Evolutionary conservation across 2,329 filamentous ascomycete genomes (phyloP), one percentile per base, ranked within the genome.

Genomic region (Arthrobotrys entomopaga): DNA sequence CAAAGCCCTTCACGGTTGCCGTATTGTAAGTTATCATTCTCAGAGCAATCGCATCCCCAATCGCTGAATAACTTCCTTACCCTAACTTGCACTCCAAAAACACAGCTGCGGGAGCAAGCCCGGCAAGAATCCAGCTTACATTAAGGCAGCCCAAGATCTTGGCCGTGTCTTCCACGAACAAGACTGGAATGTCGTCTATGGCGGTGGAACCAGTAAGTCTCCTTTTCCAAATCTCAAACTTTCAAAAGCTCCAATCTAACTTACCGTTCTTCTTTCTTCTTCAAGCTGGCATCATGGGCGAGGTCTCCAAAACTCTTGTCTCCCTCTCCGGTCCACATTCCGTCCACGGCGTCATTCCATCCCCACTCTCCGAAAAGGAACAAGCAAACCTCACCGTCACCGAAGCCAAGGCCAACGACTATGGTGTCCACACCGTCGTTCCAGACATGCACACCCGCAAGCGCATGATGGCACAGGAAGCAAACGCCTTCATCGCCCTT

Each of bases 401-500:
- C 71, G 85, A 88, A 80, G 79, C 82, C 3, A 82, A 88, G 3
- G 50, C 58, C 16, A 40, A 53, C 13, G n/a, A 52, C 29, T 99
- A 92, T 81, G 95, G 95, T 8, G 84, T 86, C 49, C 97, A 93
- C 11, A 97, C 93, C 0, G 88, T 97, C 7, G 95, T 98, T 26
- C 86, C 88, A 78, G 93, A 97, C 81, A 99, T 99, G 95, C 95
- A 99, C 83, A 93, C 92, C 48, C 88, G 95, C 77, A 99, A 99
- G 85, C 88, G 91, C 78, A 86, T 95, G 83, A 98, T 99, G 95
- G 94, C 93, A 5, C 85, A 88, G 78, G 91, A 94, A 81, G 93
- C 98, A 15, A 86, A 96, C 22, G 86, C 87, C 19, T 99, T 99
- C 83, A 88, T 99, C 46, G 93, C 93, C 26, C 84, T 99, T 71